Evolutionary conservation across 306 rosid species (phyloP).

Genomic region (Dalbergia oliveri): DNA sequence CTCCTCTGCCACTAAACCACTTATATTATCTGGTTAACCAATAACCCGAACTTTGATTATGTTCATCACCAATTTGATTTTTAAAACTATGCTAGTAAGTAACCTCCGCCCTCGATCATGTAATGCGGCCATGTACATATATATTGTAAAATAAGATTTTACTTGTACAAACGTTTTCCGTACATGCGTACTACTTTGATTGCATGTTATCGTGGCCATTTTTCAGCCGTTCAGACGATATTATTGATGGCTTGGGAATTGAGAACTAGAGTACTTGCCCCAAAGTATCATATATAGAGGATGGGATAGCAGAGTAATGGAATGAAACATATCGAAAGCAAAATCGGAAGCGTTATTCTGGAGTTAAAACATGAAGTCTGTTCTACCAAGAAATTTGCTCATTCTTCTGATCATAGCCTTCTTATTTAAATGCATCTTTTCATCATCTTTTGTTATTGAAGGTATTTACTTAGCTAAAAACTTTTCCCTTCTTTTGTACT

Average conservation of each 20-base stretch:
- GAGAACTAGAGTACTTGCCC: not conserved
- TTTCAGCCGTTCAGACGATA: not conserved
- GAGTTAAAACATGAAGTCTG: not conserved
- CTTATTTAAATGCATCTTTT: constrained; percentile 13
- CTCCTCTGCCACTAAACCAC: too few relatives aligned
- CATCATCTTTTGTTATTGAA: not conserved
- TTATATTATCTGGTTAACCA: too few relatives aligned
- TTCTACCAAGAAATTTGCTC: not conserved
- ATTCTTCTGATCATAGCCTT: not conserved
- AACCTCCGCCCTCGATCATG: too few relatives aligned
- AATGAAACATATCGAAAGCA: constrained; percentile 5
- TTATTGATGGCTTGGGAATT: not conserved
- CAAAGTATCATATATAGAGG: not conserved
- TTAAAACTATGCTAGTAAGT: too few relatives aligned
- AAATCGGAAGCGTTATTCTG: not conserved
- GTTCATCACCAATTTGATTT: too few relatives aligned
- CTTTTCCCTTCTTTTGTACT: not conserved
- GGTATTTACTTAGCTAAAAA: too few relatives aligned
- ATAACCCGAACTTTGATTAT: too few relatives aligned
- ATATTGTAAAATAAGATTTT: too few relatives aligned
- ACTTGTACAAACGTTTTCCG: not conserved
- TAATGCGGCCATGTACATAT: too few relatives aligned
- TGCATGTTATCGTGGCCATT: constrained; percentile 10
- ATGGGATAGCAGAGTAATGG: not conserved
- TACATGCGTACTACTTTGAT: not conserved